A percentile compares a stretch with the other conserved stretches of the same genome.
These are phyloP conservation scores for Artomyces pyxidatus DNA, from an alignment of 768 basidiomycete genomes.

Conservation along the genomic window DNA sequence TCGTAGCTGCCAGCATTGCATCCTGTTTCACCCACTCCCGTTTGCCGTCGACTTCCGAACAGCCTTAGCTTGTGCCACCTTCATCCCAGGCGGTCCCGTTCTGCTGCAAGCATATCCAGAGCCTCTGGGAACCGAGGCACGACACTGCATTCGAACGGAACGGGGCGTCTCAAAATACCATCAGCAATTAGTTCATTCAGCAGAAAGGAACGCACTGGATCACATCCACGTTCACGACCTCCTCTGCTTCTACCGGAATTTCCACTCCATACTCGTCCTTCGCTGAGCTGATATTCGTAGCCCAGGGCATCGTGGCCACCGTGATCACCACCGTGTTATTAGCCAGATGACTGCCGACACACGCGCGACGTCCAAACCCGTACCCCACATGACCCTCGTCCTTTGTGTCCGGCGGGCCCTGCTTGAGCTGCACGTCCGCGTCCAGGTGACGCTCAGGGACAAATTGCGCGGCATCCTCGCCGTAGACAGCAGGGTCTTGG, in stretches of 20 bases:
- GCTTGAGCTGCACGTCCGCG: neutral
- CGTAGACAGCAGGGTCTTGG: constrained; percentile 2
- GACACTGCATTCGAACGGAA: neutral
- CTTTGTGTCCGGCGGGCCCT: neutral
- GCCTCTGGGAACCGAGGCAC: constrained; percentile 1
- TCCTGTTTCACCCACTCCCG: too few species aligned
- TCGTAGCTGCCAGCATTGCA: too few species aligned
- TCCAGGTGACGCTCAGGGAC: constrained; percentile 13
- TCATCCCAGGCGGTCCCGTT: too few species aligned
- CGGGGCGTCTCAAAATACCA: neutral
- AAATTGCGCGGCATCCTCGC: constrained; percentile 12
- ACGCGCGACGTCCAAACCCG: constrained; percentile 14
- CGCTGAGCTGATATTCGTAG: constrained; percentile 5
- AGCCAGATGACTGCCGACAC: constrained; percentile 13
- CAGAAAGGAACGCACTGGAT: constrained; percentile 8
- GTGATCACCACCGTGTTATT: constrained; percentile 15
- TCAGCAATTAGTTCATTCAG: neutral
- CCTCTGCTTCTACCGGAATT: neutral
- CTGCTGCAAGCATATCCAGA: neutral
- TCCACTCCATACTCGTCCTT: constrained; percentile 6
- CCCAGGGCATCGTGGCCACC: constrained; percentile 13
- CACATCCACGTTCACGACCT: constrained; percentile 3
- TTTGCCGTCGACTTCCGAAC: too few species aligned
- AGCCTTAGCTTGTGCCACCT: too few species aligned
- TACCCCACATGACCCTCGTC: constrained; percentile 8